A percentile compares a stretch with the other conserved stretches of the same genome.
phyloP scores from a whole-genome alignment of 73 alveolate species.

The Diophrys sp. region DNA sequence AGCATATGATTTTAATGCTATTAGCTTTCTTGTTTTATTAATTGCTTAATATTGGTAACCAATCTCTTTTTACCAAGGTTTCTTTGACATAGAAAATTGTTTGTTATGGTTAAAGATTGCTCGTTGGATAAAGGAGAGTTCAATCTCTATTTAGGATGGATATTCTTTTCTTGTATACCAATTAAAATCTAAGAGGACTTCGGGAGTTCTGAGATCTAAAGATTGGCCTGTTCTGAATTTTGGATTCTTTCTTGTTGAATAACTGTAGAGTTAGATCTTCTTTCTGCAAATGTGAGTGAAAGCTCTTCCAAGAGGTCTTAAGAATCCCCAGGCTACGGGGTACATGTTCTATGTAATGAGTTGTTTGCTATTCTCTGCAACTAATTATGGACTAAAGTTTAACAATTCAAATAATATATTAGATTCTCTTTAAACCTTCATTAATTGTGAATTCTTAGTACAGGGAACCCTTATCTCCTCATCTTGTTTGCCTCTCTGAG shows the following conservation, averaged over 20 bases:
- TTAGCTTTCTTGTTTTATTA: constrained; percentile 21
- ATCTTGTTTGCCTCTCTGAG: too few species aligned
- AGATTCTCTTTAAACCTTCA: constrained; percentile 71
- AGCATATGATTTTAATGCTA: constrained; percentile 40
- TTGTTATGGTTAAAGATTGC: neutral
- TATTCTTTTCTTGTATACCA: constrained; percentile 63
- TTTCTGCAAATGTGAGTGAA: constrained; percentile 79
- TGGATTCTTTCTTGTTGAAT: constrained; percentile 33
- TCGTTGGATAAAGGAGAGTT: constrained; percentile 21
- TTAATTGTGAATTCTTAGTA: constrained; percentile 83
- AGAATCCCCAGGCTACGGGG: constrained; percentile 97
- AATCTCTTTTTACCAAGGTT: constrained; percentile 59
- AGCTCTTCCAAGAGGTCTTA: constrained; percentile 90
- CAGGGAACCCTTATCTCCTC: too few species aligned
- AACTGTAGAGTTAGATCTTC: constrained; percentile 77
- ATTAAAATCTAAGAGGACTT: constrained; percentile 71
- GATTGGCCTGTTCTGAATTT: constrained; percentile 10
- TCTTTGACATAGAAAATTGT: constrained; percentile 15
- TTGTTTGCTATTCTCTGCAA: constrained; percentile 42
- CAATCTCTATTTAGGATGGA: constrained; percentile 59
- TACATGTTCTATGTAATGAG: constrained; percentile 76
- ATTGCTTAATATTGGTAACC: constrained; percentile 16
- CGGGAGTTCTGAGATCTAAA: constrained; percentile 69
- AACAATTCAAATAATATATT: constrained; percentile 89
- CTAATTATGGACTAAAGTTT: constrained; percentile 83